phyloP scores from a whole-genome alignment of 2,329 filamentous ascomycete species.

The Tolypocladium amazonense region DNA sequence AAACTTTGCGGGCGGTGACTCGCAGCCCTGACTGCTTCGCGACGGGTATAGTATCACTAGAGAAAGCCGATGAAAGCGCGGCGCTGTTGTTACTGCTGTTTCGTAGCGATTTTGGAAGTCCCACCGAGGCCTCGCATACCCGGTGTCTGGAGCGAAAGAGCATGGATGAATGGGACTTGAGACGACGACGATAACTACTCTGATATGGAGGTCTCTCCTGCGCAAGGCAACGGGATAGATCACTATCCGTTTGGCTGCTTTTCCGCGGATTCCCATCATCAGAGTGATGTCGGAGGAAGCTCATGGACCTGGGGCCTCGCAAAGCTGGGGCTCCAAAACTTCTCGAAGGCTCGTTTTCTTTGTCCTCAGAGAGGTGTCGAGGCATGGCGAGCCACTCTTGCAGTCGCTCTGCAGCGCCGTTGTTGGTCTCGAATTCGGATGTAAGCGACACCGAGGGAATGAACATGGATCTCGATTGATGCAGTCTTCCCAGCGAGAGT shows the following conservation, averaged over 20 bases:
- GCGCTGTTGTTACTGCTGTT: constrained; percentile 31
- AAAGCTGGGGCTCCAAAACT: constrained; percentile 12
- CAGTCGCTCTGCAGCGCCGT: constrained; percentile 2
- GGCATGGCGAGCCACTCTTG: constrained; percentile 5
- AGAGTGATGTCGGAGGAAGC: constrained; percentile 30
- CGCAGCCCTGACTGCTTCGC: constrained; percentile 26
- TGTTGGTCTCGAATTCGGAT: constrained; percentile 1
- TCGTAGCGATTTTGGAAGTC: constrained; percentile 38
- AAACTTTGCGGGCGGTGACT: constrained; percentile 49
- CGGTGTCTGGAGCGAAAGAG: constrained; percentile 30
- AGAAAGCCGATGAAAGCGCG: constrained; percentile 20
- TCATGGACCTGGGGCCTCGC: constrained; percentile 44
- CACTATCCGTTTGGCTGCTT: constrained; percentile 15
- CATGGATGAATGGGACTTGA: constrained; percentile 30
- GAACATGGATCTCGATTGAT: constrained; percentile 47
- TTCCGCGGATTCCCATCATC: constrained; percentile 5
- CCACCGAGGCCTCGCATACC: constrained; percentile 19
- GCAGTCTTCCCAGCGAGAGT: constrained; percentile 37
- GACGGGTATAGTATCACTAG: constrained; percentile 10
- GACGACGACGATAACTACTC: constrained; percentile 20
- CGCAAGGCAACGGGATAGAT: constrained; percentile 23
- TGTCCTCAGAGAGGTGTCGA: constrained; percentile 5
- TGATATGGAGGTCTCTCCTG: constrained; percentile 25
- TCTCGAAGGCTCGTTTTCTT: constrained; percentile 18
- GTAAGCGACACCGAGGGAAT: constrained; percentile 16